Evolutionary conservation across 75 land plant genomes (phyloP).

Genomic region (Cryptomeria japonica): DNA sequence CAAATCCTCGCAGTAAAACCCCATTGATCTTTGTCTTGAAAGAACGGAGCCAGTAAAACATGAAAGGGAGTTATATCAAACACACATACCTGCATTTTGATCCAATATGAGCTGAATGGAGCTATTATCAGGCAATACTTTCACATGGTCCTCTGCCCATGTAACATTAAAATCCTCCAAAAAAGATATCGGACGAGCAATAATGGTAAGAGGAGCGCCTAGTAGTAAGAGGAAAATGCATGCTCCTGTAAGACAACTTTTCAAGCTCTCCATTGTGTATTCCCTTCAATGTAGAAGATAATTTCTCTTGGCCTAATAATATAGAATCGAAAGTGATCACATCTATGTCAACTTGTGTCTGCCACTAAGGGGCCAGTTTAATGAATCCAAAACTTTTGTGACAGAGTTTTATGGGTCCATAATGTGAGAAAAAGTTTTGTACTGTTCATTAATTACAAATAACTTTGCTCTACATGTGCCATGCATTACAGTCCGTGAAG

Average conservation of each 20-base stretch:
- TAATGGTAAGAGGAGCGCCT: not conserved
- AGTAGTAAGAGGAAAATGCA: not conserved
- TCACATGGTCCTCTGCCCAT: not conserved
- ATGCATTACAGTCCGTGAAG: not conserved
- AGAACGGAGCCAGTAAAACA: not conserved
- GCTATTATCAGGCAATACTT: not conserved
- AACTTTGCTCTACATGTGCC: not conserved
- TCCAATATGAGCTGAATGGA: not conserved
- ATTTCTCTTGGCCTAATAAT: not conserved
- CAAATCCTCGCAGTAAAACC: no score
- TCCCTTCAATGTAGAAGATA: not conserved
- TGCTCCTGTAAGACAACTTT: not conserved
- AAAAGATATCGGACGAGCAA: not conserved
- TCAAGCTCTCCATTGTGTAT: not conserved
- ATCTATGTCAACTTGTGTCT: not conserved
- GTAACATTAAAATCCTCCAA: slow-evolving; percentile 8
- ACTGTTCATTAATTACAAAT: not conserved
- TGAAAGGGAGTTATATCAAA: not conserved
- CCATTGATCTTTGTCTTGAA: not conserved
- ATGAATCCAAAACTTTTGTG: not conserved
- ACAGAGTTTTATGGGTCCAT: not conserved
- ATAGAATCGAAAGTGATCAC: not conserved
- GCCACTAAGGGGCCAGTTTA: not conserved
- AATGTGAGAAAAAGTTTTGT: not conserved
- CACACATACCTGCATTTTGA: not conserved